Base-by-base conservation (phyloP, 305 asterid genomes). In the Fraxinus sp. region DNA sequence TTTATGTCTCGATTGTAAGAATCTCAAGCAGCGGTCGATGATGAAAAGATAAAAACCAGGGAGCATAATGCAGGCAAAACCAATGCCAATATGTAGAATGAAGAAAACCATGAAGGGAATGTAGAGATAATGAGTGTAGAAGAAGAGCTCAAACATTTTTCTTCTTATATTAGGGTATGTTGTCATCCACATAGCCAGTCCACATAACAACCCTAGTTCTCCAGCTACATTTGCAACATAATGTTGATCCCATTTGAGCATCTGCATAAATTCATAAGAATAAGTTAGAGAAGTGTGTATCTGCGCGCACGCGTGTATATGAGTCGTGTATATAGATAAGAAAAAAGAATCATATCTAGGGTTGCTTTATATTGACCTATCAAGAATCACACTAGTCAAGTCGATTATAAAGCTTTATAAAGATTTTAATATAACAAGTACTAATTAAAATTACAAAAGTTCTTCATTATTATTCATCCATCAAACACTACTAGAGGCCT, bases 171-270 rank as follows among this genome's bases (percentile, higher is more conserved):
- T 85, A 18, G 97, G 94, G 86, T 88, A 91, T 36, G 95, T 84
- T 66, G 99, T 88, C 0, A 84, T 79, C 99, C 99, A 96, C 36
- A 96, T 71, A 3, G 84, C 84, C 84, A 96, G 78, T 85, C 98
- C 99, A 85, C 87, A 81, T 39, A 96, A 1, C 78, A 96, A 37
- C 71, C 93, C 87, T 0, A 96, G 84, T 84, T 96, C 99, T 82
- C 99, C 99, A 14, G 99, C 94, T 86, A 96, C 81, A 85, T 96
- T 95, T 82, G 98, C 91, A 41, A 93, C 94, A 83, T 92, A 92
- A 81, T 88, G 89, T 79, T 89, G 93, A 75, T 91, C 94, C 99
- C 99, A 94, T 89, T 88, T 84, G 57, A 94, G 62, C 90, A 92
- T 89, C 99, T 96, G 89, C 86, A 85, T 20, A 30, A 9, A 75